Evolutionary conservation across 805 yeast genomes (phyloP).

Genomic region (Suhomyces pyralidae): DNA sequence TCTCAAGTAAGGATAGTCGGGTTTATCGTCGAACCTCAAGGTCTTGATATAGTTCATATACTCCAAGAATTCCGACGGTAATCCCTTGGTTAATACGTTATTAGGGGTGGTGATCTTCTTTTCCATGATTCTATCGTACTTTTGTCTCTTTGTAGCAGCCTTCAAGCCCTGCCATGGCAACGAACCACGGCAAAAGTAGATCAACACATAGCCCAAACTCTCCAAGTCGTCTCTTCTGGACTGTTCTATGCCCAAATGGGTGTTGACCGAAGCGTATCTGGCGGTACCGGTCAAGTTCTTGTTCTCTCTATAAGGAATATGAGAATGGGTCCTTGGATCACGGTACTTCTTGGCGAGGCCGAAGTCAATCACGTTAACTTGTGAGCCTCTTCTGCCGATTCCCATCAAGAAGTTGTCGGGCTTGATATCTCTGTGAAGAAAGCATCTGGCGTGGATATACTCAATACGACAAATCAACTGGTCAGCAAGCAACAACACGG

Average conservation of each 20-base stretch:
- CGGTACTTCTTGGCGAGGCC: constrained; percentile 92
- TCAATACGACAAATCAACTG: constrained; percentile 93
- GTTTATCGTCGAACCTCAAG: constrained; percentile 91
- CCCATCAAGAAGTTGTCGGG: constrained; percentile 87
- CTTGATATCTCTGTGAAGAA: constrained; percentile 79
- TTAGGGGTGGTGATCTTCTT: constrained; percentile 89
- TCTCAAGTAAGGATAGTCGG: constrained; percentile 87
- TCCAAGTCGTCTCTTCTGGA: constrained; percentile 95
- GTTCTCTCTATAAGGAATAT: constrained; percentile 94
- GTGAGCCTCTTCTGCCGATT: constrained; percentile 90
- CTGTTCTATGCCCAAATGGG: constrained; percentile 96
- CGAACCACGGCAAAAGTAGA: constrained; percentile 92
- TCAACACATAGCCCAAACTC: constrained; percentile 88
- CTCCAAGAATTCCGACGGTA: constrained; percentile 85
- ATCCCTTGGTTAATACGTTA: constrained; percentile 82
- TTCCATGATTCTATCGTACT: constrained; percentile 94
- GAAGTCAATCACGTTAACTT: constrained; percentile 90
- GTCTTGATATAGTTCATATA: constrained; percentile 88
- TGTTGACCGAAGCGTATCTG: constrained; percentile 90
- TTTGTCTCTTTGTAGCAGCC: constrained; percentile 95
- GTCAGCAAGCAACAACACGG: constrained; percentile 89
- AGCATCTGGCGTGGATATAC: constrained; percentile 92
- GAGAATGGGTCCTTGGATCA: constrained; percentile 90
- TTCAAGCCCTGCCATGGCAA: constrained; percentile 98
- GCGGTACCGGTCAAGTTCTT: constrained; percentile 97